Conservation (phyloP, 805 yeast genomes). For the Zygotorulaspora sp. region DNA sequence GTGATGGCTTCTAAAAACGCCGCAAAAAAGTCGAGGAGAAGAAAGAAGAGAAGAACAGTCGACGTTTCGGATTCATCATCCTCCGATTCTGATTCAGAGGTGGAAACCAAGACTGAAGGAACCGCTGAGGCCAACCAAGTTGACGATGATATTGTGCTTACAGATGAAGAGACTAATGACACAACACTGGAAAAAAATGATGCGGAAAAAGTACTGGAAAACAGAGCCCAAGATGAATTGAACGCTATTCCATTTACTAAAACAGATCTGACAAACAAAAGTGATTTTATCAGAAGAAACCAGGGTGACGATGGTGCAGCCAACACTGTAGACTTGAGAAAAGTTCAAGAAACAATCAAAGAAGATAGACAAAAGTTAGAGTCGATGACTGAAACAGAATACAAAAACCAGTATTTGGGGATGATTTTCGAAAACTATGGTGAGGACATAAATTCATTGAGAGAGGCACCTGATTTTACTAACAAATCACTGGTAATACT, state of each 20-base stretch:
- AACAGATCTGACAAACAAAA: conserved; percentile 34
- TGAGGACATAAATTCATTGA: conserved; percentile 54
- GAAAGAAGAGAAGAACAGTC: conserved; percentile 81
- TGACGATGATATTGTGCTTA: conserved; percentile 27
- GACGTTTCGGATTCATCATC: conserved; percentile 56
- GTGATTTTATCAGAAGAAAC: conserved; percentile 7
- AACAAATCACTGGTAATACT: conserved; percentile 51
- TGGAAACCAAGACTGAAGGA: conserved; percentile 12
- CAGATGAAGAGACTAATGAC: conserved; percentile 32
- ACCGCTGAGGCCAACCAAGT: conserved; percentile 7
- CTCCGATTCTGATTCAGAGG: conserved; percentile 39
- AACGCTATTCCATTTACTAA: conserved; percentile 32
- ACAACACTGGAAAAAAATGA: conserved; percentile 14
- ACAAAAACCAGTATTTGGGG: conserved; percentile 49
- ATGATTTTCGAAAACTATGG: conserved; percentile 56
- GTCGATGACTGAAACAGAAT: conserved; percentile 18
- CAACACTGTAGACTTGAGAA: conserved; percentile 33
- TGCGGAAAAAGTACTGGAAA: conserved; percentile 18
- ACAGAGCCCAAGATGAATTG: conserved; percentile 21
- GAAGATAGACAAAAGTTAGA: conserved; percentile 22
- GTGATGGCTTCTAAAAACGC: conserved; percentile 16
- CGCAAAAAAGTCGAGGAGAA: conserved; percentile 45
- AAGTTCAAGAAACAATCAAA: conserved; percentile 30
- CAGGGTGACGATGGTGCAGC: conserved; percentile 10
- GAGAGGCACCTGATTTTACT: conserved; percentile 61